A percentile compares a stretch with the other conserved stretches of the same genome.
Conservation (phyloP, 2,329 filamentous ascomycete genomes). For the Arthrobotrys sinensis region DNA sequence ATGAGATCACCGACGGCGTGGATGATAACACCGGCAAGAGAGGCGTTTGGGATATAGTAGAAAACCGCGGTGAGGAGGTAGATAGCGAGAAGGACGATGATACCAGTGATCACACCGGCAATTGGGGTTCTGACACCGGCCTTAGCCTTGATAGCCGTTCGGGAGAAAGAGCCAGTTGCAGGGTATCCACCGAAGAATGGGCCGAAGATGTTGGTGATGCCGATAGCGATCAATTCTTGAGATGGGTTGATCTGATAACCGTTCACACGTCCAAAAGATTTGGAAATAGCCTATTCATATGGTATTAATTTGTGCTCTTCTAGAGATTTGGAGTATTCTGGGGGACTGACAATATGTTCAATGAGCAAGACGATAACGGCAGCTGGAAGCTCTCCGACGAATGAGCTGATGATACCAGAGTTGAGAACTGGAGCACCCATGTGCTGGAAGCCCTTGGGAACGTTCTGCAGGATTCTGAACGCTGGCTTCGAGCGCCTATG, state of each 20-base stretch:
- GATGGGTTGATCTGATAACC: slow-evolving; percentile 97
- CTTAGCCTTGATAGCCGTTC: slow-evolving; percentile 97
- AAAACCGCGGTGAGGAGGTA: slow-evolving; percentile 91
- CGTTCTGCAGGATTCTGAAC: slow-evolving; percentile 81
- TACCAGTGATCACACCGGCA: slow-evolving; percentile 87
- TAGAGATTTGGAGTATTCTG: not conserved
- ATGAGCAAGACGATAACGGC: slow-evolving; percentile 95
- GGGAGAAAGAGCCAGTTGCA: slow-evolving; percentile 93
- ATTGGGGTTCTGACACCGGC: slow-evolving; percentile 93
- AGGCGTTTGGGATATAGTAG: slow-evolving; percentile 89
- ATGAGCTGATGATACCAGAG: slow-evolving; percentile 76
- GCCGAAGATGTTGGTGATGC: slow-evolving; percentile 88
- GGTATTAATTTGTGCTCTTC: not conserved
- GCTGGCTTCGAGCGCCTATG: slow-evolving; percentile 75
- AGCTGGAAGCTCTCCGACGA: slow-evolving; percentile 82
- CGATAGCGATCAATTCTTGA: slow-evolving; percentile 95
- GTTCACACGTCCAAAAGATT: slow-evolving; percentile 95
- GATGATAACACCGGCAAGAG: slow-evolving; percentile 90
- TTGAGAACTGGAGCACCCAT: slow-evolving; percentile 81
- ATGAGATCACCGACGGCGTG: slow-evolving; percentile 95
- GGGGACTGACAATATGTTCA: slow-evolving; percentile 80
- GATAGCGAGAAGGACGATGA: slow-evolving; percentile 88
- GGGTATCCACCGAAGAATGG: slow-evolving; percentile 94
- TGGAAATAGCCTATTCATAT: slow-evolving; percentile 78
- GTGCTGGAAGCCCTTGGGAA: slow-evolving; percentile 88